These are phyloP conservation scores for Volutella citrinella DNA, from an alignment of 2,329 filamentous ascomycete species.

Conservation along the genomic window DNA sequence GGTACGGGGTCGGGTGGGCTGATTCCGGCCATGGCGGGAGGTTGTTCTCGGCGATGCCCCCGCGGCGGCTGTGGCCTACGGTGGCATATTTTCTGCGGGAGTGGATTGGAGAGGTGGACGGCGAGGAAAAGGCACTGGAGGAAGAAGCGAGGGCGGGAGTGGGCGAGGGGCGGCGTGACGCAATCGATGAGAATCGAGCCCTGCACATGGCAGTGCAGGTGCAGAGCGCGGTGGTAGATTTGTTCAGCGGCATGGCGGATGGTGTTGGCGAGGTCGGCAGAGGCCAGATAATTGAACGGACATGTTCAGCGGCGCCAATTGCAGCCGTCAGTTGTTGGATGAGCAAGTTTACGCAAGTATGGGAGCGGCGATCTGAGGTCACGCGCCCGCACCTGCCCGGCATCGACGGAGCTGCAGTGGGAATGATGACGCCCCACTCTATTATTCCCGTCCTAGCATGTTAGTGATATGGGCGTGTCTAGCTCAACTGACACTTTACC, in stretches of 20 bases:
- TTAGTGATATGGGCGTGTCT: too few species aligned
- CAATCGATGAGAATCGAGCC: slow-evolving; percentile 16
- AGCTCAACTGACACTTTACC: too few species aligned
- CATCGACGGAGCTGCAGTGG: too few species aligned
- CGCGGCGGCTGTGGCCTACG: slow-evolving; percentile 11
- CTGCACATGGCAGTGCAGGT: slow-evolving; percentile 17
- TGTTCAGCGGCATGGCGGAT: slow-evolving; percentile 21
- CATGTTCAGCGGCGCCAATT: slow-evolving; percentile 18
- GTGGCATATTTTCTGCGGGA: slow-evolving; percentile 20
- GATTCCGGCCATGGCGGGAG: slow-evolving; percentile 44
- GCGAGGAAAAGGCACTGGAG: neutral
- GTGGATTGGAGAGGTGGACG: neutral
- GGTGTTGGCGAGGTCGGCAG: slow-evolving; percentile 5
- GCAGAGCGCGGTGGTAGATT: slow-evolving; percentile 15
- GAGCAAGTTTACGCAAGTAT: slow-evolving; percentile 27
- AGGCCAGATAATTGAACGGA: slow-evolving; percentile 9
- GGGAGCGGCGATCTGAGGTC: slow-evolving; percentile 9
- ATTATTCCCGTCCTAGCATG: too few species aligned
- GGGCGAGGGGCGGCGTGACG: slow-evolving; percentile 18
- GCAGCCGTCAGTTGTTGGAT: slow-evolving; percentile 14
- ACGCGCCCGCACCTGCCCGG: slow-evolving; percentile 9
- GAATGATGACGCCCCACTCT: too few species aligned
- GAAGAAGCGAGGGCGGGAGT: neutral
- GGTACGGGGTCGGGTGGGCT: slow-evolving; percentile 74
- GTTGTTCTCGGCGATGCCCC: slow-evolving; percentile 8